Evolutionary conservation across 1,139 yeast genomes (phyloP), one percentile per base, ranked within the genome.

Genomic region (Diutina rugosa): DNA sequence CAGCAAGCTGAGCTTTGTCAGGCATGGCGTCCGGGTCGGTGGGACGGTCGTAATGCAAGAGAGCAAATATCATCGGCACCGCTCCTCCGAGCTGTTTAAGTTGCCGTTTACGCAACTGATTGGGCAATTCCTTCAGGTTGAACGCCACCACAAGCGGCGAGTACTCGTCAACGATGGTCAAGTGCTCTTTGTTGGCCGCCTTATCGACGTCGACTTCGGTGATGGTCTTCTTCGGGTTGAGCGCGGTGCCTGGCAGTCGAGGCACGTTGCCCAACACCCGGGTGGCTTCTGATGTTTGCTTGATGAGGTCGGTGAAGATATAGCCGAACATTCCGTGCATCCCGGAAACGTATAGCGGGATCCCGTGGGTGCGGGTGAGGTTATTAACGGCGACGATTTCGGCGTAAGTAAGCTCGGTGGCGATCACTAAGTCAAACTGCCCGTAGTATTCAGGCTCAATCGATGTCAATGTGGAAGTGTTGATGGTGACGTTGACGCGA

Each of bases 281-380:
- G 56, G 69, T 74, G 2, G 69, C 62, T 5, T 69, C 70, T 41
- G 82, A 80, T 51, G 74, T 72, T 68, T 89, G 91, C 56, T 76
- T 69, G 21, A 90, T 80, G 59, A 93, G 74, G 68, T 95, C 99
- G 3, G 84, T 84, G 64, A 91, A 83, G 2, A 89, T 78, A 65
- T 82, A 88, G 1, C 97, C 97, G 67, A 80, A 90, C 67, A 90
- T 72, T 0, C 99, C 99, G 66, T 86, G 87, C 8, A 83, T 66
- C 0, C 85, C 87, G 0, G 89, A 72, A 4, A 81, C 77, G 66
- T 88, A 90, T 49, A 93, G 73, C 1, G 96, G 89, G 44, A 84
- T 78, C 41, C 73, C 73, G 32, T 77, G 71, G 2, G 65, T 58
- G 61, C 97, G 78, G 2, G 91, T 77, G 30, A 77, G 68, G 0